Percentiles rank a stretch among this genome's conserved stretches.
Conservation (phyloP, 768 basidiomycete species). For the Macrolepiota albuminosa region DNA sequence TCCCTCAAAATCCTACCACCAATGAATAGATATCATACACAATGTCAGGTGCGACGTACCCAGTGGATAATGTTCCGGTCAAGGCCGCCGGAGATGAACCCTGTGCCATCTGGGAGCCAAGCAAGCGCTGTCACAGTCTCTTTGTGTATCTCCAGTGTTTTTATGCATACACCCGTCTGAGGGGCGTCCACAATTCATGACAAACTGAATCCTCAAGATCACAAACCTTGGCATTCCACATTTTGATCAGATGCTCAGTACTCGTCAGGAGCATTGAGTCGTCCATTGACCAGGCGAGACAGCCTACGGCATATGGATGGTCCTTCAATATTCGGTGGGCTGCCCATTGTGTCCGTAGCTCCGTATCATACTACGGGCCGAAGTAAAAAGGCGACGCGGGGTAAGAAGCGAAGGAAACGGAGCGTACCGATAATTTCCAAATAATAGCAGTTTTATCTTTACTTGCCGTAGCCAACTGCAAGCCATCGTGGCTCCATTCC, state of each 20-base stretch:
- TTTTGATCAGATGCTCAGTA: constrained; percentile 73
- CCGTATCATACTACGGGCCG: constrained; percentile 9
- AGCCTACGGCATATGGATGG: constrained; percentile 76
- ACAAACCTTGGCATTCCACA: constrained; percentile 86
- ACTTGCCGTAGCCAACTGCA: constrained; percentile 80
- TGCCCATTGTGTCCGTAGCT: constrained; percentile 44
- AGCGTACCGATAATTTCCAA: constrained; percentile 78
- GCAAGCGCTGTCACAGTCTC: constrained; percentile 84
- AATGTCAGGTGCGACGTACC: constrained; percentile 38
- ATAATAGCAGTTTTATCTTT: constrained; percentile 87
- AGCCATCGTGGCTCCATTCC: constrained; percentile 91
- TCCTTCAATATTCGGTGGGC: constrained; percentile 60
- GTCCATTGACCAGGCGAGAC: constrained; percentile 91
- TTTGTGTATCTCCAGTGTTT: constrained; percentile 62
- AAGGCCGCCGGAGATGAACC: constrained; percentile 85
- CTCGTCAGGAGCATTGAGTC: constrained; percentile 80
- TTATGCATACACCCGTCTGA: constrained; percentile 72
- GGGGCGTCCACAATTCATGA: not conserved
- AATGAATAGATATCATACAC: not conserved
- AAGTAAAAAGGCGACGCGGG: not conserved
- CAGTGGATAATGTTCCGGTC: constrained; percentile 82
- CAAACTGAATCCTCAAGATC: not conserved
- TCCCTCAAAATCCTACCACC: constrained; percentile 68
- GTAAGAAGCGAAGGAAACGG: constrained; percentile 1
- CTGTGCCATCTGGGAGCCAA: constrained; percentile 86